These are phyloP conservation scores for Rhodosporidiobolus sp. DNA, from an alignment of 768 basidiomycete genomes.

Conservation along the genomic window DNA sequence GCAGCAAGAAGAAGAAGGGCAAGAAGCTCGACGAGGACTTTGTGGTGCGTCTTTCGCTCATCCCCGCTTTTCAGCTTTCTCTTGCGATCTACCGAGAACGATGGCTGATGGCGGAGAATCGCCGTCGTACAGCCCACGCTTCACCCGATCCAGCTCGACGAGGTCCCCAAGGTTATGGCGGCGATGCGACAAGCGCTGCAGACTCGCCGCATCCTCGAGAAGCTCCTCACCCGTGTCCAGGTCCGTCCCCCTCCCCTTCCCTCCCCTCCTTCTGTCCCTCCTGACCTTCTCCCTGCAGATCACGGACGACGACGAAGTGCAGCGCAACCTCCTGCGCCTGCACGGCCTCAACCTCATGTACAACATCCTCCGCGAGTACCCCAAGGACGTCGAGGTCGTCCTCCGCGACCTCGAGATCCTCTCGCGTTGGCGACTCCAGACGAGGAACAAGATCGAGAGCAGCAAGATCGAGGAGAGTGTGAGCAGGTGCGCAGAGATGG, in stretches of 20 bases:
- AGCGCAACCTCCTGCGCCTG: conserved; percentile 81
- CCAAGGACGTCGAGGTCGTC: conserved; percentile 67
- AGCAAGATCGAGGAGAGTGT: conserved; percentile 58
- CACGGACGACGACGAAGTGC: conserved; percentile 72
- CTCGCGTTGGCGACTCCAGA: conserved; percentile 69
- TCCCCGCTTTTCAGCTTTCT: conserved; percentile 16
- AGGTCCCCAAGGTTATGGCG: conserved; percentile 86
- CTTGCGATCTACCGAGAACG: not conserved
- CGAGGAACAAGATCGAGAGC: conserved; percentile 88
- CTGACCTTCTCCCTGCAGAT: conserved; percentile 57
- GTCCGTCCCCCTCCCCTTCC: conserved; percentile 51
- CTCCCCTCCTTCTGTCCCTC: not conserved
- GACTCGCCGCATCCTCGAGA: conserved; percentile 74
- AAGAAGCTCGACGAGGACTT: conserved; percentile 95
- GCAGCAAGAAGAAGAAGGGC: conserved; percentile 79
- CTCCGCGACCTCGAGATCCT: conserved; percentile 53
- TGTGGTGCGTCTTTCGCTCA: conserved; percentile 56
- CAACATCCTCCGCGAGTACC: conserved; percentile 75
- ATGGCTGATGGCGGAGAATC: not conserved
- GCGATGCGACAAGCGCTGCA: conserved; percentile 78
- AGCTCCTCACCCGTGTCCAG: conserved; percentile 79
- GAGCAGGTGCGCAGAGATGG: conserved; percentile 9
- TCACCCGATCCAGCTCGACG: conserved; percentile 68
- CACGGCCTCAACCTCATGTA: conserved; percentile 92
- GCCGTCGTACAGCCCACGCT: conserved; percentile 62